phyloP scores from a whole-genome alignment of 2,329 filamentous ascomycete genomes.

The Cercospora janseana region DNA sequence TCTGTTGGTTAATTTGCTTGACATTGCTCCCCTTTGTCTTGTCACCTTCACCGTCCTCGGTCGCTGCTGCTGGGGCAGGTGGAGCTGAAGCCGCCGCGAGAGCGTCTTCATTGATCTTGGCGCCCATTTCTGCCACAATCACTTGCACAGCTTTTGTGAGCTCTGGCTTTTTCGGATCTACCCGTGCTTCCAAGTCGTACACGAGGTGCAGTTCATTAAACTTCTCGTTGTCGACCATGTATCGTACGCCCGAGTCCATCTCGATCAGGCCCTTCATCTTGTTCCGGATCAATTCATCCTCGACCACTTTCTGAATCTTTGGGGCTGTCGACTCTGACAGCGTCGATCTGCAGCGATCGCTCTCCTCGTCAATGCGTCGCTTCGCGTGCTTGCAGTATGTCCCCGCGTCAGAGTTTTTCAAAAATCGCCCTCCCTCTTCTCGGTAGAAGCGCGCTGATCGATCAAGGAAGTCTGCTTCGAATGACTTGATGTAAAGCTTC shows the following conservation, averaged over 20 bases:
- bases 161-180: slow-evolving; percentile 70
- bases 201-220: slow-evolving; percentile 74
- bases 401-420: slow-evolving; percentile 76
- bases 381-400: slow-evolving; percentile 77
- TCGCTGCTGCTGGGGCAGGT: slow-evolving; percentile 50
- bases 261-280: slow-evolving; percentile 79
- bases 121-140: slow-evolving; percentile 75
- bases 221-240: slow-evolving; percentile 90
- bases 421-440: slow-evolving; percentile 68
- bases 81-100: slow-evolving; percentile 56
- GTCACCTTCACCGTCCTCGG: slow-evolving; percentile 50
- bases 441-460: slow-evolving; percentile 73
- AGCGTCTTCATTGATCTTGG: slow-evolving; percentile 73
- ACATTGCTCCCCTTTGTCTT: slow-evolving; percentile 50
- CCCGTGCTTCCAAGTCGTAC: slow-evolving; percentile 73
- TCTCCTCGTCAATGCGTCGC: slow-evolving; percentile 74
- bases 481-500: slow-evolving; percentile 78
- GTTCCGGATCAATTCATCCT: slow-evolving; percentile 72
- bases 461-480: slow-evolving; percentile 74
- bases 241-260: slow-evolving; percentile 80
- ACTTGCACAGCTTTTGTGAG: slow-evolving; percentile 69
- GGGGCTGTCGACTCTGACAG: slow-evolving; percentile 69
- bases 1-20: slow-evolving; percentile 67
- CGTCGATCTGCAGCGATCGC: slow-evolving; percentile 77
- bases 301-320: slow-evolving; percentile 74